Base-by-base conservation (phyloP, 192 early-diverging fungal genomes). In the Coemansia sp. region DNA sequence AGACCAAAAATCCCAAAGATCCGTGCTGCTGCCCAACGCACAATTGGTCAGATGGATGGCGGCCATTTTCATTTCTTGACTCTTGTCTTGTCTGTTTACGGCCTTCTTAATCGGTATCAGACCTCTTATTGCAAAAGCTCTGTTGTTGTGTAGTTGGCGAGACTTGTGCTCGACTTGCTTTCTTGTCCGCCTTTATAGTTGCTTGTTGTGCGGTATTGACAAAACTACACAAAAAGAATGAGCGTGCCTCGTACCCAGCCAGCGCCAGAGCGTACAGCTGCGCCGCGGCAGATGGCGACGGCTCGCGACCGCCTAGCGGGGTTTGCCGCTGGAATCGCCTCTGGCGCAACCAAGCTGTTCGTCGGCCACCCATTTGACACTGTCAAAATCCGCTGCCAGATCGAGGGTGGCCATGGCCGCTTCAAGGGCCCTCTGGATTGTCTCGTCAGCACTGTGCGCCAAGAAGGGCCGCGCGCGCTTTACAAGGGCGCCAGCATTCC, bases 401-500 rank as follows among this genome's bases (percentile, higher is more conserved):
- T 87, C 13, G 84, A 87, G 33, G 82, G 82, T 22, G 58, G 64
- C 0, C 79, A 87, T 36, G 84, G 84, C 15, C 80, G 85, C 27
- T 91, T 91, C 70, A 77, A 77, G 31, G 89, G 89, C 29, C 82
- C 86, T 1, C 47, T 86, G 46, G 81, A 89, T 58, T 91, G 89
- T 56, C 64, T 91, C 21, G 41, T 71, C 35, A 62, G 70, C 48
- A 91, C 89, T 0, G 55, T 89, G 33, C 63, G 76, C n/a, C 59
- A 86, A 32, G 88, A 90, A 58, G 86, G 87, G 2, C 63, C 80
- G 13, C 77, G 84, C 5, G 92, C 89, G 8, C 78, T 97, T 5
- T 97, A 97, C 78, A 92, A 93, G 63, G 94, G 94, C 36, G 90
- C 92, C 11, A 92, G 90, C 18, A 90, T 91, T 8, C 94, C 94